Conservation (phyloP, 2,329 filamentous ascomycete species). For the Sporothrix brunneoviolacea region DNA sequence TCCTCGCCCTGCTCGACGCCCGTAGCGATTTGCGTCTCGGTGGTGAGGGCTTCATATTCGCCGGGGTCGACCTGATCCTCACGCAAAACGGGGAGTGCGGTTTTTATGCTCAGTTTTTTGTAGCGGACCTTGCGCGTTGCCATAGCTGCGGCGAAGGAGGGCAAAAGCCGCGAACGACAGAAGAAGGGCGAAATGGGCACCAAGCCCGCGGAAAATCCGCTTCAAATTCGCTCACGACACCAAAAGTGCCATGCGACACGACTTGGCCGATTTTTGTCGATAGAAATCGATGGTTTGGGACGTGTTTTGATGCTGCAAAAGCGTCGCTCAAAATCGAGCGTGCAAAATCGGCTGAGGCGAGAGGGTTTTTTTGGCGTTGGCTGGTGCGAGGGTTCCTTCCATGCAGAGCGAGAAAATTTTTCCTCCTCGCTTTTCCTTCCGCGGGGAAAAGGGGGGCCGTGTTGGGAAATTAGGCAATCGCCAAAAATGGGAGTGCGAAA, state of each 20-base stretch:
- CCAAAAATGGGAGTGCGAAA: neutral
- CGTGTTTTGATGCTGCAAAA: slow-evolving; percentile 44
- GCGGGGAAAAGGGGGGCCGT: slow-evolving; percentile 7
- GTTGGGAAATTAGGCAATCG: neutral
- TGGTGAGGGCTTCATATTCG: slow-evolving; percentile 79
- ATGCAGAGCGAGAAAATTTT: slow-evolving; percentile 10
- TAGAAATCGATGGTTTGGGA: slow-evolving; percentile 44
- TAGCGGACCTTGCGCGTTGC: slow-evolving; percentile 66
- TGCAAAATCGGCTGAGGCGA: neutral
- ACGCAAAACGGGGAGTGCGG: slow-evolving; percentile 75
- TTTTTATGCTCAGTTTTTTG: slow-evolving; percentile 90
- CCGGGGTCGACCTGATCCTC: slow-evolving; percentile 84
- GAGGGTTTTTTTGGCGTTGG: slow-evolving; percentile 7
- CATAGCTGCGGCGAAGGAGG: slow-evolving; percentile 37
- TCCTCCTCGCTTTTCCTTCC: slow-evolving; percentile 1
- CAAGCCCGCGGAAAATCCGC: slow-evolving; percentile 50
- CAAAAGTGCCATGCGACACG: slow-evolving; percentile 50
- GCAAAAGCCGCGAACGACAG: slow-evolving; percentile 5
- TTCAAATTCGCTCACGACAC: slow-evolving; percentile 58
- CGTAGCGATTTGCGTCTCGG: slow-evolving; percentile 81
- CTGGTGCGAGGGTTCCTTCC: slow-evolving; percentile 3
- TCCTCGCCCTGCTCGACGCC: slow-evolving; percentile 97
- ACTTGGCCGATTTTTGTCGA: slow-evolving; percentile 46
- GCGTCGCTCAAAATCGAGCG: neutral
- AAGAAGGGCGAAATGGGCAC: slow-evolving; percentile 17